Evolutionary conservation across 2,329 filamentous ascomycete species (phyloP), one percentile per base, ranked within the genome.

Genomic region (Neurospora sp.): DNA sequence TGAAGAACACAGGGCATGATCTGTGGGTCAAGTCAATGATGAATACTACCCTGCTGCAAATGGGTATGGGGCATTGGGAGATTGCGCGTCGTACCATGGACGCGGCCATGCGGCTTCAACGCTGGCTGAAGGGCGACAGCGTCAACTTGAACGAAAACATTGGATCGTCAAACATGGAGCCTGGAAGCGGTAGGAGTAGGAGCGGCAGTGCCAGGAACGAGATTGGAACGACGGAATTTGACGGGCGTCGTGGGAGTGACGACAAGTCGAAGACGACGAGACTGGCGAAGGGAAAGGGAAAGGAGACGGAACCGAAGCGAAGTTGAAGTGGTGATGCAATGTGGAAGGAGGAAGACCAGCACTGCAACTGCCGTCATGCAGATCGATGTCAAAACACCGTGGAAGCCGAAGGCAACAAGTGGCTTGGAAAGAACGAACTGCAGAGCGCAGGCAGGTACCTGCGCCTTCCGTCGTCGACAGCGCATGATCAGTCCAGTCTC

Each of bases 11-110:
- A 13, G 77, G 80, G 1, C 80, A 82, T 36, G 81, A 81, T 36
- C 79, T 82, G 17, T 83, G 84, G 68, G 79, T 84, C 72, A 84
- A 82, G 78, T 83, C 81, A 42, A 76, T 84, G 71, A 77, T 84
- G 38, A 80, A 81, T 15, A 77, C 80, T 9, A 81, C 80, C 4
- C 77, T 83, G 52, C 79, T 84, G 72, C 82, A 83, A 68, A 80
- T 84, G 69, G 81, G 80, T 0, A 77, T 84, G 39, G 84, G 85
- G 67, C 82, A 84, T 71, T 86, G 84, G 84, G 81, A 83, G 66
- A 77, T 84, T 11, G 79, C 78, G 0, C 77, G 78, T 3, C 78
- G 78, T 5, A 77, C 81, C 4, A 80, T 81, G 33, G 76, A 75
- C 15, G 78, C 78, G 0, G 78, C 77, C 3, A 73, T 84, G 71